Conservation (phyloP, 2,329 filamentous ascomycete genomes). For the Madurella fahalii region DNA sequence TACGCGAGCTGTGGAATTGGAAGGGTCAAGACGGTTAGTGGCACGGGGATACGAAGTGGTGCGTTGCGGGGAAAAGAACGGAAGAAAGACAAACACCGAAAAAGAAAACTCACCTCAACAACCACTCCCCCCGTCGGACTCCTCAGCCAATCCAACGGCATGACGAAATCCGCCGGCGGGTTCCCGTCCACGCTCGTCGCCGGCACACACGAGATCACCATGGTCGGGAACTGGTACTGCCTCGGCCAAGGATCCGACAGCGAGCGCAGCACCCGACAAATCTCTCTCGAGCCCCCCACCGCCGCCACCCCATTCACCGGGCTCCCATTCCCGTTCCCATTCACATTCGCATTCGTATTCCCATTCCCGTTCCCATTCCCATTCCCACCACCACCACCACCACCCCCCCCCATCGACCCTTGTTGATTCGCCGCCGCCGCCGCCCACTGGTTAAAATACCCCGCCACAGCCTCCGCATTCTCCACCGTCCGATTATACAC, state of each 20-base stretch:
- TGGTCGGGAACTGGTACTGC: constrained; percentile 59
- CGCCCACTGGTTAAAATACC: constrained; percentile 60
- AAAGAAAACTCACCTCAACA: constrained; percentile 49
- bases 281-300: constrained; percentile 19
- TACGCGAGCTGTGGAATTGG: constrained; percentile 52
- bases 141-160: constrained; percentile 64
- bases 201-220: constrained; percentile 69
- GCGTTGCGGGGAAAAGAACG: not conserved
- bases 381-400: not conserved
- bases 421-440: constrained; percentile 29
- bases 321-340: not conserved
- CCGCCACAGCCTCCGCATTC: constrained; percentile 59
- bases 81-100: not conserved
- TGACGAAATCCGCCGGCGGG: constrained; percentile 62
- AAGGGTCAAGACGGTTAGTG: not conserved
- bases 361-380: not conserved
- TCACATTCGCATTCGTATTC: too few relatives aligned
- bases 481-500: constrained; percentile 63
- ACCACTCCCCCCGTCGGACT: constrained; percentile 71
- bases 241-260: constrained; percentile 60
- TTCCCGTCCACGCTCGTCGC: constrained; percentile 58
- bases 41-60: too few relatives aligned
- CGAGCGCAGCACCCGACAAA: constrained; percentile 54
- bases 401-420: too few relatives aligned
- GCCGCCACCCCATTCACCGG: constrained; percentile 19